Conservation (phyloP, 2,329 filamentous ascomycete genomes). For the Cytospora paraplurivora region DNA sequence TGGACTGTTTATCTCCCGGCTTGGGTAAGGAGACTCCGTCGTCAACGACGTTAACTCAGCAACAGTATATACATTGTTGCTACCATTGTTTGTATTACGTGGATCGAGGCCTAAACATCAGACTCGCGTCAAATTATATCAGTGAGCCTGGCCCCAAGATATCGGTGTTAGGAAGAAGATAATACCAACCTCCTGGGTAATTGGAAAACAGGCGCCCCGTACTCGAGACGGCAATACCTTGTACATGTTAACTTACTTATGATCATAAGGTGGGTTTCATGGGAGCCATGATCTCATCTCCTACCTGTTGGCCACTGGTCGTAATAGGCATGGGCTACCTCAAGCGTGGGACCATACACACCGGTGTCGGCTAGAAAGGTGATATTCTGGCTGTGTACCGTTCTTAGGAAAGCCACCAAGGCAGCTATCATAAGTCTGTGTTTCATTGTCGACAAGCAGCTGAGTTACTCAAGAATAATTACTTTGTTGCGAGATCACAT, state of each 20-base stretch:
- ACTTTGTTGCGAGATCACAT: too few relatives aligned
- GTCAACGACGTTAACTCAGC: conserved; percentile 36
- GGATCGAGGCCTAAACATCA: conserved; percentile 45
- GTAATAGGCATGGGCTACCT: conserved; percentile 53
- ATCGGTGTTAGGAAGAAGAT: neutral
- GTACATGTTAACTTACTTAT: conserved; percentile 11
- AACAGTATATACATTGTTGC: conserved; percentile 46
- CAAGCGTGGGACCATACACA: conserved; percentile 45
- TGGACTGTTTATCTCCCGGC: conserved; percentile 46
- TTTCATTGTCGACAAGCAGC: neutral
- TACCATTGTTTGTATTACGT: conserved; percentile 45
- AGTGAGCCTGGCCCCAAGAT: too few relatives aligned
- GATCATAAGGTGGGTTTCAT: neutral
- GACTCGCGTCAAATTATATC: neutral
- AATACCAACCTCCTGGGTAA: conserved; percentile 42
- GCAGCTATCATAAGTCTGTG: neutral
- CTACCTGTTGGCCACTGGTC: conserved; percentile 50
- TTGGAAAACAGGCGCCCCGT: conserved; percentile 54
- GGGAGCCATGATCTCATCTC: neutral
- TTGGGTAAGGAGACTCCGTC: conserved; percentile 34
- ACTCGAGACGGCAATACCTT: conserved; percentile 51
- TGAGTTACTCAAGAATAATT: neutral
- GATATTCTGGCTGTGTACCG: conserved; percentile 5
- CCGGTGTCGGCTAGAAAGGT: conserved; percentile 12
- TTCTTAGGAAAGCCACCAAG: neutral